Base-by-base conservation (phyloP, 1,139 yeast species). In the Magnusiomyces suaveolens region DNA sequence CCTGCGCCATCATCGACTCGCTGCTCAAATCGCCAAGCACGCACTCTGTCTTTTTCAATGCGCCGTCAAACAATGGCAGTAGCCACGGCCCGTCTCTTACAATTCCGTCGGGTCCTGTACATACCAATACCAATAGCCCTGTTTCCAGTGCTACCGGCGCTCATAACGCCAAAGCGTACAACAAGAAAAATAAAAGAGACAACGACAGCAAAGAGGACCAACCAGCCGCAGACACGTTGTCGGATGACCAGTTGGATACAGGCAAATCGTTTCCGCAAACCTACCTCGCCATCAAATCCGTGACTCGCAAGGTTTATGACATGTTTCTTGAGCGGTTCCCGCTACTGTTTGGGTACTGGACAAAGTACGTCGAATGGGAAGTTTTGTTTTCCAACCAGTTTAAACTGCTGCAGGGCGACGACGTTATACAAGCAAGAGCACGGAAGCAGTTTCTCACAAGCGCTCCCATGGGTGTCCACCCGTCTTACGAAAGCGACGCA, bases 301-400 rank as follows among this genome's bases (percentile, higher is more conserved):
- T 76, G 38, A 52, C 60, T 78, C 14, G 69, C 71, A 21, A 63
- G 76, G n/a, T 69, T 82, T 87, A 81, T 63, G 76, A 76, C 52
- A 75, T 79, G 25, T 70, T 90, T 53, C 72, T 92, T 16, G 70
- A 69, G 1, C 75, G 77, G 54, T 89, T 76, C 66, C 97, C 97
- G 0, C 71, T 76, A 41, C 69, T 84, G 43, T 87, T 83, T 63
- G 87, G 86, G 50, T 87, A 86, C 66, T 87, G 97, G 92, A 75
- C 84, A 48, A 79, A 81, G 59, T 87, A 78, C 66, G 95, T 96
- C 0, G 72, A 76, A 25, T 72, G 80, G 69, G 87, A 83, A 66
- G 84, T 80, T 64, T 74, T 75, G 51, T 66, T 86, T 48, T 50
- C 55, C 14, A 24, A 43, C 21, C 10, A 43, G 8, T 26, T 43